Conservation (phyloP, 2,329 filamentous ascomycete genomes). For the Fusarium veterinarium region DNA sequence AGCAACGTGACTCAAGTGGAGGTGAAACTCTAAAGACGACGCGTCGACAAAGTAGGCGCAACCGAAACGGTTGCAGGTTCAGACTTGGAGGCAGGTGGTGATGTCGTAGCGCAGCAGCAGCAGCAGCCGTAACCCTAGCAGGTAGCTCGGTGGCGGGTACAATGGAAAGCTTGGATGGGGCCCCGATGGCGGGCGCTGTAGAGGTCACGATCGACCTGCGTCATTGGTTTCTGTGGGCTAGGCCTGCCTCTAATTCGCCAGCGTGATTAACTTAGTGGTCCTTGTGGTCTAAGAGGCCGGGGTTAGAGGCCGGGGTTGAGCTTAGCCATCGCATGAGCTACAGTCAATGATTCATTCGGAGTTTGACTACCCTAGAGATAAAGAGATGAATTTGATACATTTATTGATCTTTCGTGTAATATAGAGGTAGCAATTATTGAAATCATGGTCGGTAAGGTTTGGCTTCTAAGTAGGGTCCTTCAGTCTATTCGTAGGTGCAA, state of each 20-base stretch:
- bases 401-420: background rate
- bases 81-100: conserved; percentile 17
- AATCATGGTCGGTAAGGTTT: too few relatives aligned
- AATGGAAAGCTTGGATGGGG: conserved; percentile 22
- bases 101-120: conserved; percentile 25
- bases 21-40: conserved; percentile 26
- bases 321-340: conserved; percentile 19
- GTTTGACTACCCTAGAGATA: conserved; percentile 3
- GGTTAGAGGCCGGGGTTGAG: conserved; percentile 19
- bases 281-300: conserved; percentile 15
- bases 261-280: conserved; percentile 11
- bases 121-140: background rate
- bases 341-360: conserved; percentile 35
- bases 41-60: conserved; percentile 26
- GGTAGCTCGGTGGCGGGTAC: conserved; percentile 31
- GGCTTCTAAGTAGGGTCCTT: background rate
- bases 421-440: background rate
- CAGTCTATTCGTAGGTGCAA: too few relatives aligned
- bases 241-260: conserved; percentile 26
- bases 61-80: conserved; percentile 22
- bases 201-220: conserved; percentile 39
- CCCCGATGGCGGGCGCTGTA: conserved; percentile 7
- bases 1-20: background rate
- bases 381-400: background rate
- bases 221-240: conserved; percentile 31